Percentiles rank a stretch among this genome's conserved stretches.
Evolutionary conservation across 2,329 filamentous ascomycete species (phyloP).

Genomic region (Sporothrix luriei): DNA sequence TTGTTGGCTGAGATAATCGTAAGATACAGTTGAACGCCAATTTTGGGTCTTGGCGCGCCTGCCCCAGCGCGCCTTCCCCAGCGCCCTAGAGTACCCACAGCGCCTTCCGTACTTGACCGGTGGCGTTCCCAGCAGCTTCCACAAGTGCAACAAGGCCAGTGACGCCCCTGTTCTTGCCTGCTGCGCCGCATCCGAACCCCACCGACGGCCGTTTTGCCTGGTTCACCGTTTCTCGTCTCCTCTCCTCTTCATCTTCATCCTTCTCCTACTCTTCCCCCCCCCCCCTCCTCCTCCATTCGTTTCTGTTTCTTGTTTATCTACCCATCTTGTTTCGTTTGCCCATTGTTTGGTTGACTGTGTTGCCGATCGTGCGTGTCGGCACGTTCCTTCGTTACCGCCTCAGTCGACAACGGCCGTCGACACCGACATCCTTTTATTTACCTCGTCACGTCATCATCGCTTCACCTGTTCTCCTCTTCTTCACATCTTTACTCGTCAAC

Average conservation of each 20-base stretch:
- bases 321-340: background rate
- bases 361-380: too few species aligned
- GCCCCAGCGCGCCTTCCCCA: background rate
- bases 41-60: background rate
- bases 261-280: background rate
- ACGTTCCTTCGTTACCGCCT: background rate
- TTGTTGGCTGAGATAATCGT: background rate
- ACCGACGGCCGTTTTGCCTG: constrained; percentile 22
- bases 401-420: background rate
- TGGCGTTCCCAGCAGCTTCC: constrained; percentile 1
- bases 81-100: background rate
- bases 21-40: background rate
- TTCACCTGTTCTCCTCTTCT: too few species aligned
- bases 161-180: background rate
- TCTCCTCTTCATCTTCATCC: background rate
- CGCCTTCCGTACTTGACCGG: background rate
- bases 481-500: too few species aligned
- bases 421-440: background rate
- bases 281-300: background rate
- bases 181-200: constrained; percentile 25
- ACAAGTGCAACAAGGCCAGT: background rate
- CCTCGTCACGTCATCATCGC: too few species aligned
- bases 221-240: background rate
- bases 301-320: background rate
- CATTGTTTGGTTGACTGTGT: background rate